Base-by-base conservation (phyloP, 495 filamentous ascomycete genomes). In the Pseudoneurospora amorphoporcata region DNA sequence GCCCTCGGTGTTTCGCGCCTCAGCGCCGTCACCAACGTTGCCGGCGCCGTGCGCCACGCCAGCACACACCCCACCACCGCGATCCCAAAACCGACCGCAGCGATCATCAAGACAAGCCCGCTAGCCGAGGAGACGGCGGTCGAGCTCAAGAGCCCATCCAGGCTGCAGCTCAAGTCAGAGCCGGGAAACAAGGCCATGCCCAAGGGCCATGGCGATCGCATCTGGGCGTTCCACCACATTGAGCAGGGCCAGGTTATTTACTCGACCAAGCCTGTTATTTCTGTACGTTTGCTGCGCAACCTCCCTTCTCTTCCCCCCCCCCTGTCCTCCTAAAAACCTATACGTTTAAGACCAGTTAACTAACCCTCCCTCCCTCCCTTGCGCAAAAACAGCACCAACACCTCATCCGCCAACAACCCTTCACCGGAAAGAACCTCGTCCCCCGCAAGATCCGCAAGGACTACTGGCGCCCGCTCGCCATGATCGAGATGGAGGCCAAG, bases 351-450 rank as follows among this genome's bases (percentile, higher is more conserved):
- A 23, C 23, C 42, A 29, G 38, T 69, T 68, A 73, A 70, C 70
- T 19, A 19, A 32, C 58, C 65, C 68, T 72, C n/a, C 71, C 68
- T 19, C 10, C 39, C 71, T 17, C 39, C 23, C 68, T 69, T 23
- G 35, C 35, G 35, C 35, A 39, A 39, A 38, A 43, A 32, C 71
- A 93, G 91, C 86, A 91, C 83, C 88, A 88, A 81, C 86, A 83
- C 72, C 83, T 89, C 72, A 81, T 96, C 71, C 83, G 85, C 68
- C 95, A 99, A 82, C 82, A 97, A 73, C 85, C 93, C 75, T 97
- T 89, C 86, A 90, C 93, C 69, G 95, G 94, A 84, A 97, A 97
- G 83, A 95, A 99, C 78, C 91, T 92, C 73, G 86, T 91, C 41
- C 94, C 94, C 5, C 79, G 88, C 70, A 84, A 87, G 69, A 82